A percentile compares a stretch with the other conserved stretches of the same genome.
Conservation (phyloP, 768 basidiomycete genomes). For the Psilocybe azurescens region DNA sequence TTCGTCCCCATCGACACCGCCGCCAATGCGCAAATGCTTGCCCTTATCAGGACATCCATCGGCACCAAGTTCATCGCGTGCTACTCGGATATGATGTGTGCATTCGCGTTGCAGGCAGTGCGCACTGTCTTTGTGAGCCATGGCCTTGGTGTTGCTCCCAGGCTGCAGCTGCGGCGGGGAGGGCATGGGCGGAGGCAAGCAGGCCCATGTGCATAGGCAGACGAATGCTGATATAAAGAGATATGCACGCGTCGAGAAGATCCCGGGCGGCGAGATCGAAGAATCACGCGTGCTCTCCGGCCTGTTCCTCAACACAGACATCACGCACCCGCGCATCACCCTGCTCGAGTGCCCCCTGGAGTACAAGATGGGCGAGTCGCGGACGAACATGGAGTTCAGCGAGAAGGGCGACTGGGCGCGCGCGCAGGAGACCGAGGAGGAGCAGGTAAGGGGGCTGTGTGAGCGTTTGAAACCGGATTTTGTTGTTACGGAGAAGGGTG, state of each 20-base stretch:
- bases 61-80: conserved; percentile 97
- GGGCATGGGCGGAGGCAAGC: too few relatives aligned
- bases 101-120: too few relatives aligned
- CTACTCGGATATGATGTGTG: conserved; percentile 88
- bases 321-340: conserved; percentile 78
- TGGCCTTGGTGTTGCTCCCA: conserved; percentile 81
- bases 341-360: too few relatives aligned
- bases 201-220: too few relatives aligned
- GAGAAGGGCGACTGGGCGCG: too few relatives aligned
- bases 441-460: too few relatives aligned
- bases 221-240: conserved; percentile 37
- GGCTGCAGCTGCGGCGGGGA: conserved; percentile 79
- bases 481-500: conserved; percentile 96
- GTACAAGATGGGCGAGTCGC: too few relatives aligned
- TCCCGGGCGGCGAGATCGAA: conserved; percentile 98
- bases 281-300: conserved; percentile 85
- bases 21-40: conserved; percentile 90
- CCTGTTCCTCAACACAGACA: conserved; percentile 98
- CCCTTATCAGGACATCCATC: conserved; percentile 97
- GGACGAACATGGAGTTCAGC: too few relatives aligned
- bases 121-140: too few relatives aligned
- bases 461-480: conserved; percentile 96
- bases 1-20: conserved; percentile 88
- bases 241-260: conserved; percentile 96
- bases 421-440: too few relatives aligned